phyloP scores from a whole-genome alignment of 108 stramenopile genomes.

The Pseudonitzschia multistriata region DNA sequence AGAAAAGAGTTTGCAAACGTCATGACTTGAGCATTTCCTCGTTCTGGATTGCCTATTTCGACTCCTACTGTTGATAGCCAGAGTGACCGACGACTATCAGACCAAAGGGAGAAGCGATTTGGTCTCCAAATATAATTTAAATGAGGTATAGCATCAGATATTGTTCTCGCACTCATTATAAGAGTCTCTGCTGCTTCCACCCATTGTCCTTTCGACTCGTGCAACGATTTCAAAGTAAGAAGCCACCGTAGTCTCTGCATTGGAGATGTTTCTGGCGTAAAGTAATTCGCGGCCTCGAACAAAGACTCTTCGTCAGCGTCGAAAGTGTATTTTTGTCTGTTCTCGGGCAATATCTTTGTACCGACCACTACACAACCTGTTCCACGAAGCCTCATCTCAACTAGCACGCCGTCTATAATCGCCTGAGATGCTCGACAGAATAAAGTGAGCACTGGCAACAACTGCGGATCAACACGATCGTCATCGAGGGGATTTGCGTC shows the following conservation, averaged over 20 bases:
- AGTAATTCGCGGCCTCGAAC: conserved; percentile 80
- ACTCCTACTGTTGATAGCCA: conserved; percentile 73
- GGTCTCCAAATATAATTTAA: conserved; percentile 71
- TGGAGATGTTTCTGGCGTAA: conserved; percentile 64
- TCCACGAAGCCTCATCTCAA: conserved; percentile 73
- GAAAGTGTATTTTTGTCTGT: conserved; percentile 34
- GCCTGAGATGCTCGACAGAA: conserved; percentile 84
- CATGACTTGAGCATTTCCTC: conserved; percentile 68
- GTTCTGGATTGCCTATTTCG: conserved; percentile 41
- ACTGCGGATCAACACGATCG: conserved; percentile 76
- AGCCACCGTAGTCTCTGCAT: conserved; percentile 80
- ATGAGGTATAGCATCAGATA: conserved; percentile 68
- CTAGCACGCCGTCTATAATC: conserved; percentile 79
- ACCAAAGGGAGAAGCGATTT: conserved; percentile 70
- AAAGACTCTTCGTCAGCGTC: conserved; percentile 91
- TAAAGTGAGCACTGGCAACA: conserved; percentile 57
- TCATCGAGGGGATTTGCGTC: conserved; percentile 84
- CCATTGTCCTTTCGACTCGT: conserved; percentile 78
- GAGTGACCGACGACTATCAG: conserved; percentile 53
- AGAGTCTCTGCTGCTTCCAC: conserved; percentile 81
- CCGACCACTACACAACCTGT: conserved; percentile 36
- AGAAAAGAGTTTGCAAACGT: conserved; percentile 72
- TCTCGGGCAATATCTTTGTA: conserved; percentile 22
- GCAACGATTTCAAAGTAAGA: conserved; percentile 61
- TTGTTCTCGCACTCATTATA: conserved; percentile 64